Percentiles rank a stretch among this genome's conserved stretches.
phyloP scores from a whole-genome alignment of 352 stramenopile species.

The Peronospora tabacina region DNA sequence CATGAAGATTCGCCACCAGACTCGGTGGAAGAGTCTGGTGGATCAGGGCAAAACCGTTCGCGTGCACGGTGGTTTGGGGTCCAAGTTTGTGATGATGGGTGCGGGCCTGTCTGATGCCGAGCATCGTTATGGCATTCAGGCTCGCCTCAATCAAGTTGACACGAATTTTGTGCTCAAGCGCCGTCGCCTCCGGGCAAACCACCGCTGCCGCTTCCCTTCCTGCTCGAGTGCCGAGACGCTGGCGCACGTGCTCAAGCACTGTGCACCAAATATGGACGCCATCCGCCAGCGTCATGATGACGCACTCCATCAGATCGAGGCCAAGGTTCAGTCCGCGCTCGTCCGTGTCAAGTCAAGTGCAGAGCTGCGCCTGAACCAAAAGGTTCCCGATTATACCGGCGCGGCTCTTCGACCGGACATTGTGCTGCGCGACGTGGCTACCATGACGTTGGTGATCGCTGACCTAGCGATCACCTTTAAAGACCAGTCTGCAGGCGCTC shows the following conservation, averaged over 20 bases:
- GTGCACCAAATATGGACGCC: not conserved
- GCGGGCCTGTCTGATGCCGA: not conserved
- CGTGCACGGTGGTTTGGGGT: not conserved
- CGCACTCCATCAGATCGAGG: not conserved
- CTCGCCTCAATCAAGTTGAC: not conserved
- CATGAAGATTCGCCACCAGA: slow-evolving; percentile 3
- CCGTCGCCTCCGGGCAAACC: not conserved
- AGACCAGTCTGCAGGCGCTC: not conserved
- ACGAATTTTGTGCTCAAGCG: not conserved
- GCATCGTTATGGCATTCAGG: not conserved
- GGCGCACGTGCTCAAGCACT: not conserved
- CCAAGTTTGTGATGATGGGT: not conserved
- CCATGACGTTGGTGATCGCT: not conserved
- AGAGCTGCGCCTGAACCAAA: not conserved
- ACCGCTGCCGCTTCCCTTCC: not conserved
- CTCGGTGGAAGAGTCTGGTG: not conserved
- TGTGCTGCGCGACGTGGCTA: not conserved
- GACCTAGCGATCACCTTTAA: slow-evolving; percentile 1
- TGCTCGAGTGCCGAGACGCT: not conserved
- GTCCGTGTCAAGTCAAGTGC: not conserved
- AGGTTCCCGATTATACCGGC: not conserved
- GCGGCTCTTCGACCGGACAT: not conserved
- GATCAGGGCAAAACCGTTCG: slow-evolving; percentile 3
- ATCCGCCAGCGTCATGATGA: not conserved
- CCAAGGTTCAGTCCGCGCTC: not conserved